Base-by-base conservation (phyloP, 768 basidiomycete species). In the Kwoniella pini region DNA sequence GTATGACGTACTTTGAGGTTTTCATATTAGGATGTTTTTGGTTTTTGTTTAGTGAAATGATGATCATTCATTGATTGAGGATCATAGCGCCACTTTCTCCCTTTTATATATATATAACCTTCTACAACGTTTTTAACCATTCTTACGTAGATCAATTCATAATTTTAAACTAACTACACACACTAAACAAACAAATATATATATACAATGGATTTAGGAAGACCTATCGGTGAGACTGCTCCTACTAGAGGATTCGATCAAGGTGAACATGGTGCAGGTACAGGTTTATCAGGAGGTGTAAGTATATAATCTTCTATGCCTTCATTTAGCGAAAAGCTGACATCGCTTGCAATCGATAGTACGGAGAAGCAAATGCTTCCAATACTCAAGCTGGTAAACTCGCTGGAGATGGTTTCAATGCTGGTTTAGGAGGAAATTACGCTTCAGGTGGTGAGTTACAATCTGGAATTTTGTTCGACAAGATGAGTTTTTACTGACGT, bases 251-350 rank as follows among this genome's bases (percentile, higher is more conserved):
- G 68, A 22, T 56, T 56, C 12, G 70, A 68, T 40, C 58, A 64
- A 19, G 71, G 65, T 19, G 72, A 74, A 42, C 72, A 74, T 52
- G 69, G 72, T 11, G 55, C 62, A 26, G 69, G 72, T 26, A 63
- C 57, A 3, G 72, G 72, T 26, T 48, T 69, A n/a, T 62, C 67
- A 21, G 72, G 72, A 7, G 70, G 72, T 0, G 72, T 71, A 40
- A 66, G 69, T 68, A 10, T 15, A 12, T 7, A 15, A 21, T 24
- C 33, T 3, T 39, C 28, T 26, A 15, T 19, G 28, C 1, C 0
- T 1, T 5, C 27, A 42, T 57, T 26, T 6, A 46, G 7, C 33
- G 33, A 19, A 11, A 2, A 21, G 46, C 19, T 28, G 27, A 27
- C 26, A 21, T 30, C 19, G 19, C 28, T 33, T 24, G 15, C 33